A percentile compares a stretch with the other conserved stretches of the same genome.
Conservation (phyloP, 495 filamentous ascomycete genomes). For the Staphylotrichum tortipilum region DNA sequence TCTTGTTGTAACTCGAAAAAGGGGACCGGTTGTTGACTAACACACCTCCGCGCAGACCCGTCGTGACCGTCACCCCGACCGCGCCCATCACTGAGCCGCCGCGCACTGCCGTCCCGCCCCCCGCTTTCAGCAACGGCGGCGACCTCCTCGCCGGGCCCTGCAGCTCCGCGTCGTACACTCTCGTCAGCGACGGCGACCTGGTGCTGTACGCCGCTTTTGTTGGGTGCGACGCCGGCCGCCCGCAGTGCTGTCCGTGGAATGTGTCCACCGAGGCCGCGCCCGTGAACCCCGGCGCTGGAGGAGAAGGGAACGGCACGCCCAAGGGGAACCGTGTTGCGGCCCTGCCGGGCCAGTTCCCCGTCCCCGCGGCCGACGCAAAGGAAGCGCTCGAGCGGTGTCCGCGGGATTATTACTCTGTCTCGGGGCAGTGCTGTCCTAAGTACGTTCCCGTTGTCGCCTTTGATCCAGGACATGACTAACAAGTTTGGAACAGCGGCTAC, state of each 20-base stretch:
- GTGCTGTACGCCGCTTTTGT: slow-evolving; percentile 19
- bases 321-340: slow-evolving; percentile 6
- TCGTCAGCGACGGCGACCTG: slow-evolving; percentile 12
- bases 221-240: slow-evolving; percentile 16
- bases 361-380: slow-evolving; percentile 6
- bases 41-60: slow-evolving; percentile 2
- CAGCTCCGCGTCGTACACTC: slow-evolving; percentile 14
- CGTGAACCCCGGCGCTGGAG: background rate
- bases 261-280: slow-evolving; percentile 1
- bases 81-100: slow-evolving; percentile 6
- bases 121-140: slow-evolving; percentile 7
- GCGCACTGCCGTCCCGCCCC: background rate
- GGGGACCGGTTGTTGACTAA: no score
- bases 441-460: background rate
- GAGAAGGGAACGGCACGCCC: background rate
- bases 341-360: slow-evolving; percentile 12
- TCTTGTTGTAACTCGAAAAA: no score
- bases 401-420: slow-evolving; percentile 21
- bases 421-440: slow-evolving; percentile 21
- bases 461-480: background rate
- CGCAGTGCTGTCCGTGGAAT: slow-evolving; percentile 21
- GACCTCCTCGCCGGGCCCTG: slow-evolving; percentile 12
- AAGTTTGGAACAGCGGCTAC: slow-evolving; percentile 15
- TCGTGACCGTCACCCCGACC: slow-evolving; percentile 1
- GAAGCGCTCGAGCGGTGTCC: slow-evolving; percentile 12